Base-by-base conservation (phyloP, 345 rosid species). In the Rhizophora apiculata region DNA sequence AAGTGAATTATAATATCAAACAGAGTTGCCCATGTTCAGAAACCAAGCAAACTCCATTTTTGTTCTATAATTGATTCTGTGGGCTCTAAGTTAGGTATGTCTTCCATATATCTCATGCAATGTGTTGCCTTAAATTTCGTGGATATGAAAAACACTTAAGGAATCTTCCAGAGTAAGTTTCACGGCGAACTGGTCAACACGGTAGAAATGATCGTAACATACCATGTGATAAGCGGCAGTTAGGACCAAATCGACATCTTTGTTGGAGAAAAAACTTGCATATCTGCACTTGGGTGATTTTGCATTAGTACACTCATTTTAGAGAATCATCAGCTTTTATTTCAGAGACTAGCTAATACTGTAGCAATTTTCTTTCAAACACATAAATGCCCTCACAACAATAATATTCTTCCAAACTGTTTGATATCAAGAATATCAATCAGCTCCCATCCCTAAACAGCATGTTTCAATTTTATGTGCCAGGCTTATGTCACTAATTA, bases 191-290 rank as follows among this genome's bases (percentile, higher is more conserved):
- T 54, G 57, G 29, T 74, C 78, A 60, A 46, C 65, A 62, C 13
- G 49, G 68, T 72, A 57, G 68, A 74, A 62, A 63, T 11, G 26
- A 74, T 63, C 60, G 70, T 75, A 72, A 81, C 93, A 79, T 92
- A 92, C 99, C 97, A 80, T 92, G 97, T 49, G 96, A 92, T 65
- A 78, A 78, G 85, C 99, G 96, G 83, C 99, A 95, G 65, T 74
- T 83, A 76, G 86, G 68, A 73, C 96, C 97, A 92, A 88, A 95
- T 76, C 96, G 93, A 86, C 99, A 92, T 69, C 96, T 83, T 80
- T 90, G 89, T 85, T 92, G 96, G 81, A 84, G 83, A 85, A 92
- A 95, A 90, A 89, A 90, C 89, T 95, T 95, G 97, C 99, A 95
- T 31, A 92, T 88, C 97, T 95, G 99, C 93, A 87, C 80, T 72